phyloP scores from a whole-genome alignment of 1,284 basidiomycete species.

The Takashimella tepidaria region DNA sequence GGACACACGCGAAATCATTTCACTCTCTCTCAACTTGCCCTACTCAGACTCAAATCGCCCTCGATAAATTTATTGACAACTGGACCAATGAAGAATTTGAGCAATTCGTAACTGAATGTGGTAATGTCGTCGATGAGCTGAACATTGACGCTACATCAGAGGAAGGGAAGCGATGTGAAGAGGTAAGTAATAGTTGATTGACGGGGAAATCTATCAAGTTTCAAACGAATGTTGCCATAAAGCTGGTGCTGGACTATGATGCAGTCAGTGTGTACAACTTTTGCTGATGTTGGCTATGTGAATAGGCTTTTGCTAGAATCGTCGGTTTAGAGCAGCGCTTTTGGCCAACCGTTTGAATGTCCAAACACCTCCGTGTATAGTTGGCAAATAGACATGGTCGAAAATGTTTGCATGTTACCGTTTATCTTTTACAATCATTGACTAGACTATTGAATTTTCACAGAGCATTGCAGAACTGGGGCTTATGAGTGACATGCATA shows the following conservation, averaged over 20 bases:
- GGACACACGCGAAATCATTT: constrained; percentile 54
- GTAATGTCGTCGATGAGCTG: constrained; percentile 55
- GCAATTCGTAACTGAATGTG: constrained; percentile 57
- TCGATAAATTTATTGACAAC: constrained; percentile 56
- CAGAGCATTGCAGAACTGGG: no score
- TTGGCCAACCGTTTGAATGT: constrained; percentile 22
- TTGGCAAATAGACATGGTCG: no score
- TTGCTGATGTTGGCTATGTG: no score
- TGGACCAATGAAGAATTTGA: constrained; percentile 64
- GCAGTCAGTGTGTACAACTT: no score
- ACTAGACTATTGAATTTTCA: no score
- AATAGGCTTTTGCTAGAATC: not conserved
- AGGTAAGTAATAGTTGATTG: constrained; percentile 53
- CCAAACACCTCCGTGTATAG: no score
- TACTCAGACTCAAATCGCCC: constrained; percentile 43
- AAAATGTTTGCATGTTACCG: no score
- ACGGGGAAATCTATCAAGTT: no score
- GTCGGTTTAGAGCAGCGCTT: constrained; percentile 23
- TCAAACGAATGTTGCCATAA: no score
- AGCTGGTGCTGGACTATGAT: no score
- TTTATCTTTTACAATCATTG: no score
- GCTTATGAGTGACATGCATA: not conserved
- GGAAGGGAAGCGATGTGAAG: constrained; percentile 52
- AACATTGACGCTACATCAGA: constrained; percentile 48
- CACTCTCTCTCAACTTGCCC: constrained; percentile 10